Evolutionary conservation across 2,329 filamentous ascomycete genomes (phyloP), one percentile per base, ranked within the genome.

Genomic region (Neoascochyta sp.): DNA sequence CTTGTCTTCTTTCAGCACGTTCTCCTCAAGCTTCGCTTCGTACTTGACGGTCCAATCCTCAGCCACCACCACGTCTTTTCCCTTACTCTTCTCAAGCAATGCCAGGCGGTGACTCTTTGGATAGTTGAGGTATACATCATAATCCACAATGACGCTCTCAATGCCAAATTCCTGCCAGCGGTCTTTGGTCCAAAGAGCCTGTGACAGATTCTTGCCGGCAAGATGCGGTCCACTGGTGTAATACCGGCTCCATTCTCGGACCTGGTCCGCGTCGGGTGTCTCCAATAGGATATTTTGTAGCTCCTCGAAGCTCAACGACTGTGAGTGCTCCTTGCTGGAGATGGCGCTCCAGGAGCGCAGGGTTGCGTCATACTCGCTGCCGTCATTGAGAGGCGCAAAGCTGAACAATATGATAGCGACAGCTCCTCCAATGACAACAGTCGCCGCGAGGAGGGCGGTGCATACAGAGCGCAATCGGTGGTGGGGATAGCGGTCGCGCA

Each of bases 11-110:
- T 86, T 74, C 4, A 96, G 68, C 2, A 90, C 74, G 54, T 94
- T 87, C 62, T 98, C 92, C 47, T 85, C 79, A 22, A 96, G 66
- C 1, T 78, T 81, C 0, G 89, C 90, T 55, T 88, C 80, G 52
- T 82, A 94, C n/a, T 75, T 71, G 16, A 89, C 72, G 2, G 10
- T 16, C 17, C 30, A 35, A 3, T 58, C 48, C 15, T 58, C 49
- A 47, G 63, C 55, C 52, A n/a, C 25, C 11, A 32, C 33, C 10
- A 35, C 22, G 70, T 75, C 51, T 77, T 68, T 38, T 82, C 86
- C 86, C 34, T 56, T 43, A 32, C 10, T 41, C 47, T 60, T 55
- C 39, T 69, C 60, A 29, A 72, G 47, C 15, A 68, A 42, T 7
- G 67, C 68, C 34, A 74, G 47, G 10, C 69, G 59, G 36, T 72